phyloP scores from a whole-genome alignment of 2,329 filamentous ascomycete species.

The Diaporthe longicolla region DNA sequence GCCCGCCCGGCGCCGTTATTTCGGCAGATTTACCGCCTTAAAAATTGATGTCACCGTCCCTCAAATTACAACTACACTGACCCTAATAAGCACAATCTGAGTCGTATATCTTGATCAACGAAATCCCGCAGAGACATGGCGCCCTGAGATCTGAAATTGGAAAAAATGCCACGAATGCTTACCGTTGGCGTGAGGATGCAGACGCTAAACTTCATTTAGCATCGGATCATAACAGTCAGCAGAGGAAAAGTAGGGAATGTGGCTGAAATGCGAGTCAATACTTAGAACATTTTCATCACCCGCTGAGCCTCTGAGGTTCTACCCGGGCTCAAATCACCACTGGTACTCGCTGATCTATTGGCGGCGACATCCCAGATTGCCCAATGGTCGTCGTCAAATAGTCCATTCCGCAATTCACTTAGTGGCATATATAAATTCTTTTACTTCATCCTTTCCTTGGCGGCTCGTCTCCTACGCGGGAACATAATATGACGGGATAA shows the following conservation, averaged over 20 bases:
- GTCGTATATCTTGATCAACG: not conserved
- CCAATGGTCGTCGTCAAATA: not conserved
- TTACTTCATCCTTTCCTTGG: not conserved
- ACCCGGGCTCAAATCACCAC: not conserved
- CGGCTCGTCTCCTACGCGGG: not conserved
- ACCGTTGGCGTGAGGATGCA: too few species aligned
- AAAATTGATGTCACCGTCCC: not conserved
- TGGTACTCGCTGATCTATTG: not conserved
- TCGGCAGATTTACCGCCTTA: not conserved
- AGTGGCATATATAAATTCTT: not conserved
- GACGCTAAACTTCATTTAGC: not conserved
- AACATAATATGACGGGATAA: not conserved
- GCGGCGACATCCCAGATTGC: not conserved
- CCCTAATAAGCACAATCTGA: not conserved
- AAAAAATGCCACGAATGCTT: not conserved
- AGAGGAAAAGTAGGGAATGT: too few species aligned
- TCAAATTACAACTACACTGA: not conserved
- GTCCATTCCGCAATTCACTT: not conserved
- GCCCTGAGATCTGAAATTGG: not conserved
- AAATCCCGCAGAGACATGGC: too few species aligned
- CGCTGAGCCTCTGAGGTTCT: not conserved
- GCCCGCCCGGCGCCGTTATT: constrained; percentile 15
- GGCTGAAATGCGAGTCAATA: too few species aligned
- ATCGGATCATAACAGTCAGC: too few species aligned
- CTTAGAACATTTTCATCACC: not conserved